Evolutionary conservation across 2,329 filamentous ascomycete species (phyloP).

Genomic region (Dactylellina cionopaga): DNA sequence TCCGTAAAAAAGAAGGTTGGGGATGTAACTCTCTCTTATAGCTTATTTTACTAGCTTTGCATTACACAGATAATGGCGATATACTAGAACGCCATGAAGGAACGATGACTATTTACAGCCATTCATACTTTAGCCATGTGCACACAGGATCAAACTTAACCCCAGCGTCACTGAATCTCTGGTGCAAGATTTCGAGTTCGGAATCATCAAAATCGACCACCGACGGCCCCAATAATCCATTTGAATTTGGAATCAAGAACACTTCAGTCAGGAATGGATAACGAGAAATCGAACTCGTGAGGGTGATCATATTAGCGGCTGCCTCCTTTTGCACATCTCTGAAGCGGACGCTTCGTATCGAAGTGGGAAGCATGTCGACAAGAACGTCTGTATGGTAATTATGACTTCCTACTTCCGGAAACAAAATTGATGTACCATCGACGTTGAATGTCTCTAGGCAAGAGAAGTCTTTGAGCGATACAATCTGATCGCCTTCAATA

Average conservation of each 20-base stretch:
- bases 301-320: constrained; percentile 12
- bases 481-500: constrained; percentile 16
- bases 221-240: neutral
- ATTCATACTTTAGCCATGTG: too few species aligned
- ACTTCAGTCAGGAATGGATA: constrained; percentile 21
- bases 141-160: too few species aligned
- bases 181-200: constrained; percentile 6
- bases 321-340: constrained; percentile 16
- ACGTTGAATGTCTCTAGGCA: constrained; percentile 19
- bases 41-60: too few species aligned
- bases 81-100: too few species aligned
- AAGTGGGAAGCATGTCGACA: constrained; percentile 24
- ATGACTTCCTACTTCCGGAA: neutral
- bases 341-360: constrained; percentile 17
- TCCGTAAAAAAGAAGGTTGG: neutral
- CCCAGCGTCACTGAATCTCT: constrained; percentile 2
- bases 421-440: constrained; percentile 16
- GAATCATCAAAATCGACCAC: neutral
- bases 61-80: too few species aligned
- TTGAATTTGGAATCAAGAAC: neutral
- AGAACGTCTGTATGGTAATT: constrained; percentile 17
- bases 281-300: neutral
- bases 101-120: too few species aligned
- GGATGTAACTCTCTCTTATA: neutral
- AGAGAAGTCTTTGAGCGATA: constrained; percentile 20